Evolutionary conservation across 192 early-diverging fungal genomes (phyloP), one percentile per base, ranked within the genome.

Genomic region (Linnemannia zychae): DNA sequence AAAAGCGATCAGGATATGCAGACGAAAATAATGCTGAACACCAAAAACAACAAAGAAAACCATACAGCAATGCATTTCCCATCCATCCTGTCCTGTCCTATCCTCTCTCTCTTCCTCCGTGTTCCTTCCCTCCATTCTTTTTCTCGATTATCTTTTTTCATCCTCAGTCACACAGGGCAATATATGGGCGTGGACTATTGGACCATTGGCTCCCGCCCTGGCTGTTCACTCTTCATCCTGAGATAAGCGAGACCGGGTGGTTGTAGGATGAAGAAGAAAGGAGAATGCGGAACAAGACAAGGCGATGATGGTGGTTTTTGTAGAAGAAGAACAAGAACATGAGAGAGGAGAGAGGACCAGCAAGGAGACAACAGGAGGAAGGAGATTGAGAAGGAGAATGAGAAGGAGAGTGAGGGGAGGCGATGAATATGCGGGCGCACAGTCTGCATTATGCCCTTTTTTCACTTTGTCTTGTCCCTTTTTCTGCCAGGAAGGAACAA

Each of bases 401-500:
- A 67, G 66, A 33, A 67, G 66, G 24, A 63, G 28, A 44, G 40
- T 44, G 40, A 44, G 40, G 40, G 40, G 40, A 44, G 9, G 40
- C 9, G 40, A 44, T 44, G 28, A 28, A 31, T 63, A 63, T 63
- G 57, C 57, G 57, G 57, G 57, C 31, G 28, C 28, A 0, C 24
- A 31, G 28, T 63, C 57, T 63, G 57, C 57, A 63, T 63, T 63
- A 38, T 69, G 46, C 48, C 48, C 24, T 65, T 74, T 63, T 60
- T 74, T 74, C 12, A 37, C 28, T 52, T 36, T 71, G 22, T 71
- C 22, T 31, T 31, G 46, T 72, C 71, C 71, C 71, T 72, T 72
- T 72, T 72, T 72, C 31, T 72, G 37, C 71, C 40, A 48, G 17
- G 20, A 36, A 17, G 20, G 67, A 40, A 40, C n/a, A 49, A 49